Evolutionary conservation across 352 stramenopile genomes (phyloP), one percentile per base, ranked within the genome.

Genomic region (Aphanomyces stellatus): DNA sequence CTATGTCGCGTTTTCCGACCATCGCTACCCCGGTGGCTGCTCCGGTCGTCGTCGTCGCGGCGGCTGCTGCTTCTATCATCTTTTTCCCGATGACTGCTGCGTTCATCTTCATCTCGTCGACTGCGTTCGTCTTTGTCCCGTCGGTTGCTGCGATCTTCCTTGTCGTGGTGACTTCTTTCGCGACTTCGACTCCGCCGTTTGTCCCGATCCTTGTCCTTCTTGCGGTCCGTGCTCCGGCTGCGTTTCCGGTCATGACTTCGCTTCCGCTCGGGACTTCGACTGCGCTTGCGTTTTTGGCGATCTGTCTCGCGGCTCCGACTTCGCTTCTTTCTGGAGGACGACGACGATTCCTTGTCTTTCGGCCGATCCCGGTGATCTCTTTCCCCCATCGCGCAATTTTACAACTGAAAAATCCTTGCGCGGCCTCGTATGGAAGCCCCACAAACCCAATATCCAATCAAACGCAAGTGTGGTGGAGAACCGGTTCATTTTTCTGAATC

Each of bases 221-320:
- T 57, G 6, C 49, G 49, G n/a, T 57, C 49, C 22, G 49, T 35
- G 30, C 49, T 57, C 4, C 49, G 49, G 30, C 49, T 57, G 15
- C 49, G 49, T n/a, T 57, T 57, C 11, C 49, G 49, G 2, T 67
- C 60, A 59, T 67, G 33, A 27, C 60, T 30, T 15, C 63, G 56
- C 24, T 66, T 65, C 27, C 73, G 63, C 15, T 51, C 61, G n/a
- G 64, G 67, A 70, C 72, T 80, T n/a, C 64, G 73, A 62, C 70
- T 81, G 33, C 73, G 67, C 40, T 27, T 73, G 35, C 42, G 59
- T 41, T 67, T 67, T 13, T 67, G 41, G 41, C 60, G 60, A 24
- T 53, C 61, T 57, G 11, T 24, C 31, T 68, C 72, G 33, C 65
- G 48, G 8, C 57, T 68, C 3, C 70, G 71, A 65, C 74, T 74